Conservation (phyloP, 163 green algal species). For the Coccomyxa subellipsoidea region DNA sequence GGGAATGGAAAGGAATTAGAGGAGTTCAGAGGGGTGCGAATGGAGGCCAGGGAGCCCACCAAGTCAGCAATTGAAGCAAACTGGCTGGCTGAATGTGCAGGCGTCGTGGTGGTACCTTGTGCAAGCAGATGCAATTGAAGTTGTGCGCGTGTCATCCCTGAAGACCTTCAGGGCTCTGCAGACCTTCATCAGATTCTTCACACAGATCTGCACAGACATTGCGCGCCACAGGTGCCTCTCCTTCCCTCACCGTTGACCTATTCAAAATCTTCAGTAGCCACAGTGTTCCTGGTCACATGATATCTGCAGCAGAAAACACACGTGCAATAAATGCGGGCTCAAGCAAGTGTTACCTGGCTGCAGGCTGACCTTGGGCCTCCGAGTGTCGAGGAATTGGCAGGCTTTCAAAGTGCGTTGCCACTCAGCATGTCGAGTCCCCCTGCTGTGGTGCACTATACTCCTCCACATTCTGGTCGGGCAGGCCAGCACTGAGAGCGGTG, state of each 20-base stretch:
- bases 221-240: slow-evolving; percentile 14
- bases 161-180: slow-evolving; percentile 40
- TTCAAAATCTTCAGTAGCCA: no score
- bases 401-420: neutral
- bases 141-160: slow-evolving; percentile 37
- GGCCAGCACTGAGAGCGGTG: neutral
- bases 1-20: no score
- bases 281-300: no score
- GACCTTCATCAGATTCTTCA: slow-evolving; percentile 33
- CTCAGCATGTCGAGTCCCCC: neutral
- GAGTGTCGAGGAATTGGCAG: neutral
- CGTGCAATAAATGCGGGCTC: no score
- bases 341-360: neutral
- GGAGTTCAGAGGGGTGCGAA: no score
- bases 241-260: no score
- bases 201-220: slow-evolving; percentile 20
- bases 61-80: no score
- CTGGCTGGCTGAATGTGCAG: slow-evolving; percentile 17
- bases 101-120: slow-evolving; percentile 34
- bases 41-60: no score
- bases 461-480: neutral
- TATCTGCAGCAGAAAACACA: no score
- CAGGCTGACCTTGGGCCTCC: neutral
- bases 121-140: slow-evolving; percentile 36
- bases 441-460: neutral